A percentile compares a stretch with the other conserved stretches of the same genome.
These are phyloP conservation scores for Ceratobasidium sp. DNA, from an alignment of 1,284 basidiomycete species.

Conservation along the genomic window DNA sequence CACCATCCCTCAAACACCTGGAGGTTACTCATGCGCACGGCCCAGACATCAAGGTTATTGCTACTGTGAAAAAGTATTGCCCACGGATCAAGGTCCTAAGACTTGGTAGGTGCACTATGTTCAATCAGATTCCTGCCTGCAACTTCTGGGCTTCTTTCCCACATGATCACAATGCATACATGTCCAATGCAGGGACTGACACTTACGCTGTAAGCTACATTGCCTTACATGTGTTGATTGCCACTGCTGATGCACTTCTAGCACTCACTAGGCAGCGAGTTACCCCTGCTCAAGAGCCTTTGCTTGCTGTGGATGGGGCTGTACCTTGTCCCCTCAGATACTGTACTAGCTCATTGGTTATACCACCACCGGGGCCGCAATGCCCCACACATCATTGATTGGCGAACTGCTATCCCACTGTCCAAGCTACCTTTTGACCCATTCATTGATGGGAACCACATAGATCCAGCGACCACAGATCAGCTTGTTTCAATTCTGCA, in stretches of 20 bases:
- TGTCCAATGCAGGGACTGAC: too few species aligned
- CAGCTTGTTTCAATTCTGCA: conserved; percentile 32
- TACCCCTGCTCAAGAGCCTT: neutral
- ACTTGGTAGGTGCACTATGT: too few species aligned
- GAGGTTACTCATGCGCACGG: neutral
- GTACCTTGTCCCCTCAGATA: too few species aligned
- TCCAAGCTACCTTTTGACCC: neutral
- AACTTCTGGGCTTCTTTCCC: neutral
- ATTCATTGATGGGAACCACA: neutral
- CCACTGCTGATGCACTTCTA: neutral
- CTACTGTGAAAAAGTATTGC: neutral
- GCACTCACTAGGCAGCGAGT: conserved; percentile 7
- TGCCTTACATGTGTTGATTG: too few species aligned
- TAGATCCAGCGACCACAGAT: neutral
- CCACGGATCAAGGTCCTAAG: neutral
- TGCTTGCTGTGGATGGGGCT: conserved; percentile 6
- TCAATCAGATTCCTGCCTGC: neutral
- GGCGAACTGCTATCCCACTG: too few species aligned
- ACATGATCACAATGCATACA: neutral
- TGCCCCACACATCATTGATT: too few species aligned
- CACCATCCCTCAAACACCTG: neutral
- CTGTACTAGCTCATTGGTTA: too few species aligned
- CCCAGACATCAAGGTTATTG: neutral
- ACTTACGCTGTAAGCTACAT: neutral
- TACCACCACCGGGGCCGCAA: too few species aligned